Conservation (phyloP, 2,329 filamentous ascomycete genomes). For the Fusarium equiseti region DNA sequence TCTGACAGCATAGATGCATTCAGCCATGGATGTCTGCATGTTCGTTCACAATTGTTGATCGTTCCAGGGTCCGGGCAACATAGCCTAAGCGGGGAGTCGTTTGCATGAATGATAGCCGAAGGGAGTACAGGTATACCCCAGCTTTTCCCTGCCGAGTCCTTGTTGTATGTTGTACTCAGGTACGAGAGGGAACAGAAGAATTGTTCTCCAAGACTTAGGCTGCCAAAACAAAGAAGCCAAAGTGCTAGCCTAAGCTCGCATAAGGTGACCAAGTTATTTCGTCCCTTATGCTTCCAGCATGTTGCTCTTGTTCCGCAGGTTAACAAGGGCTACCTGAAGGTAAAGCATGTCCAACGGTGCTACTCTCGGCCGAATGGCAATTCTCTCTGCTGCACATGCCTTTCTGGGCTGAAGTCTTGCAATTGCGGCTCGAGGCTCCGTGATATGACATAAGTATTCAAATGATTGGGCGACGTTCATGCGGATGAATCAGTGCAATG, state of each 20-base stretch:
- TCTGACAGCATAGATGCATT: slow-evolving; percentile 13
- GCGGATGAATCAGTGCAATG: not conserved
- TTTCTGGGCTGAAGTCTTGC: slow-evolving; percentile 3
- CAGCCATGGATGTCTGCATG: slow-evolving; percentile 7
- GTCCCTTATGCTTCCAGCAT: not conserved
- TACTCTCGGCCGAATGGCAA: slow-evolving; percentile 41
- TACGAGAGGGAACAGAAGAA: not conserved
- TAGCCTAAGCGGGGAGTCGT: slow-evolving; percentile 7
- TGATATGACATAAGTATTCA: not conserved
- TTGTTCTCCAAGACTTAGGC: not conserved
- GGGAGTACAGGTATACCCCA: slow-evolving; percentile 16
- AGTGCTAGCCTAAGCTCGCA: not conserved
- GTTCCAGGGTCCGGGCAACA: slow-evolving; percentile 7
- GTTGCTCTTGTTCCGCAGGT: slow-evolving; percentile 6
- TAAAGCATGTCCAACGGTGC: slow-evolving; percentile 34
- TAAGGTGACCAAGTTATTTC: not conserved
- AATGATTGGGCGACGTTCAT: slow-evolving; percentile 4
- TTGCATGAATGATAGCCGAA: slow-evolving; percentile 30
- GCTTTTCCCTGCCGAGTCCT: slow-evolving; percentile 1
- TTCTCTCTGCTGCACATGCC: not conserved
- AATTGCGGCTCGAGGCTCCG: not conserved
- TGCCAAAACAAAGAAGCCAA: not conserved
- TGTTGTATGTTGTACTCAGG: not conserved
- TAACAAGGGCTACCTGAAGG: slow-evolving; percentile 25
- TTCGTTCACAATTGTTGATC: slow-evolving; percentile 4